phyloP scores from a whole-genome alignment of 208 protist genomes.

The Wallacemonas collosoma region DNA sequence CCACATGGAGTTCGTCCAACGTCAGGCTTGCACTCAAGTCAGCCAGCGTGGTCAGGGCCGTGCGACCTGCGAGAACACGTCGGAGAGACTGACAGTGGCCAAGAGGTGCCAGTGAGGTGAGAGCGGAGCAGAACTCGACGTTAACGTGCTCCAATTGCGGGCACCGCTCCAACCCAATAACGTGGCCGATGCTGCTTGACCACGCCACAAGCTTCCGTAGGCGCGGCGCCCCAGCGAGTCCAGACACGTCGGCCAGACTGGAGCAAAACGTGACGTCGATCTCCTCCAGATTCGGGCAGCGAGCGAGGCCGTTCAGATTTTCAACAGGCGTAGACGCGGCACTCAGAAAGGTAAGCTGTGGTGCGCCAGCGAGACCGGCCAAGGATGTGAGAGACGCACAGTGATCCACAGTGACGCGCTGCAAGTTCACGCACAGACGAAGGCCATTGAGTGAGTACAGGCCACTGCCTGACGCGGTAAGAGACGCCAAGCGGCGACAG shows the following conservation, averaged over 20 bases:
- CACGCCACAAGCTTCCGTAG: not conserved
- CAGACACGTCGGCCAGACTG: not conserved
- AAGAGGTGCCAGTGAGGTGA: conserved; percentile 1
- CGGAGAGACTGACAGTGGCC: not conserved
- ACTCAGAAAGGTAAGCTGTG: not conserved
- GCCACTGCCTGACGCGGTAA: not conserved
- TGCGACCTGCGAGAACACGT: not conserved
- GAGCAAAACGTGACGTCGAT: conserved; percentile 9
- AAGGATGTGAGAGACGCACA: not conserved
- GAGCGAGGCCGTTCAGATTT: not conserved
- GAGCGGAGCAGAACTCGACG: not conserved
- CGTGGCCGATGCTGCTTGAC: not conserved
- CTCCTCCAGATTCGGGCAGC: conserved; percentile 1
- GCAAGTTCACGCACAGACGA: not conserved
- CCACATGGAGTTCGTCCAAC: not conserved
- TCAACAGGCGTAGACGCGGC: not conserved
- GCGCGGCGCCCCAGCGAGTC: conserved; percentile 4
- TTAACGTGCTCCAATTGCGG: conserved; percentile 3
- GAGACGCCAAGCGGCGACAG: not conserved
- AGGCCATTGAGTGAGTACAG: not conserved
- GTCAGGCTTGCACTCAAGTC: not conserved
- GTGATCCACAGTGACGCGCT: not conserved
- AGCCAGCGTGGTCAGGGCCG: not conserved
- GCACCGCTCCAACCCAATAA: not conserved
- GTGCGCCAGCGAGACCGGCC: conserved; percentile 2